Base-by-base conservation (phyloP, 1,284 basidiomycete species). In the Puccinia triticina region DNA sequence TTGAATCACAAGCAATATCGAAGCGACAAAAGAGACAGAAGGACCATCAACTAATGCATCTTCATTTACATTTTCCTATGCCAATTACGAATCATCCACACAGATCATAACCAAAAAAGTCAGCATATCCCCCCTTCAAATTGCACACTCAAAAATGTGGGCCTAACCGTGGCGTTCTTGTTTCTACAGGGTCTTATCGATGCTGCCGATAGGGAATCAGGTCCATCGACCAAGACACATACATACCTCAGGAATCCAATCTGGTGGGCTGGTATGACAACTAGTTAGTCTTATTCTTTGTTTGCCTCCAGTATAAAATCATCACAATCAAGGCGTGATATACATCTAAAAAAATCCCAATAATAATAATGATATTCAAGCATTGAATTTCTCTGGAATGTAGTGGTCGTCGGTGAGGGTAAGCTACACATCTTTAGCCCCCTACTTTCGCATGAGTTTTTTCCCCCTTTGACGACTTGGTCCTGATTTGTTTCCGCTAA, bases 81-180 rank as follows among this genome's bases (percentile, higher is more conserved):
- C 29, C 29, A 64, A 32, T 34, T 34, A 29, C 4, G 4, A 64
- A 74, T 87, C 87, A 29, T 93, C 93, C 69, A 95, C 93, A 87
- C 95, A 95, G 88, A 96, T 98, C 87, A 95, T 97, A 86, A 97
- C 95, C 29, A 97, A 97, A 91, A 97, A 96, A 92, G 95, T 93
- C 84, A 83, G 88, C 40, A 43, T 43, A 12, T 43, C 12, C 12
- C 12, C 40, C 7, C 40, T 7, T 7, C 12, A 7, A 43, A 12
- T 7, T 43, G 18, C 64, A 34, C 1, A 32, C 69, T 61, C 21
- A 23, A 4, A 53, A 46, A 43, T 23, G 3, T 34, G 59, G 32
- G 7, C 40, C 40, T 43, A 43, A 43, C 40, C 40, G 7, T 43
- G 40, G 40, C 12, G 40, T 12, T 61, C 11, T 29, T 29, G 5